A percentile compares a stretch with the other conserved stretches of the same genome.
Conservation (phyloP, 108 stramenopile species). For the Skeletonema potamos region DNA sequence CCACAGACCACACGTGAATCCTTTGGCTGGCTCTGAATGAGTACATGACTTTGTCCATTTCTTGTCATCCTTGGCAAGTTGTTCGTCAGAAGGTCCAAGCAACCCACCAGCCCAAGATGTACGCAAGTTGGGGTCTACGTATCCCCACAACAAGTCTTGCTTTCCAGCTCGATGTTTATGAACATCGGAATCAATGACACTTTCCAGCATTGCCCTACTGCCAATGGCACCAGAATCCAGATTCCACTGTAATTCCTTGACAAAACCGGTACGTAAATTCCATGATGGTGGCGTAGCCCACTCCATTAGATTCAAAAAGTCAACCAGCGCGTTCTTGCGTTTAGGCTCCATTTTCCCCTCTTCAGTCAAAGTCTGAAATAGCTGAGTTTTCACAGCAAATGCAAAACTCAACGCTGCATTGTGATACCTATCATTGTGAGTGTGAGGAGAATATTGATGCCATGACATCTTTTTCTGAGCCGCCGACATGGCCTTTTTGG, state of each 20-base stretch:
- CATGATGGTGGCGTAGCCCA: slow-evolving; percentile 41
- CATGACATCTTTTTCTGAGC: slow-evolving; percentile 21
- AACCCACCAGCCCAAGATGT: slow-evolving; percentile 5
- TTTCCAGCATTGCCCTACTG: slow-evolving; percentile 7
- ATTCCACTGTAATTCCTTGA: slow-evolving; percentile 25
- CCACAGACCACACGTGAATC: slow-evolving; percentile 54
- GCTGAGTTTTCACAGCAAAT: slow-evolving; percentile 34
- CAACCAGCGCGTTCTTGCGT: slow-evolving; percentile 16
- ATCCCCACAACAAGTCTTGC: slow-evolving; percentile 23
- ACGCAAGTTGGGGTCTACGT: slow-evolving; percentile 6
- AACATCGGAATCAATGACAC: slow-evolving; percentile 20
- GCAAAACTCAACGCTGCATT: slow-evolving; percentile 43
- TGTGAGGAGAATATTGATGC: slow-evolving; percentile 15
- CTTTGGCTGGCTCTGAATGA: slow-evolving; percentile 30
- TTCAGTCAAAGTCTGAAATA: slow-evolving; percentile 17
- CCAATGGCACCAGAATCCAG: slow-evolving; percentile 8
- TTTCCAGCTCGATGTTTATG: slow-evolving; percentile 11
- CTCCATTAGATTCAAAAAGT: slow-evolving; percentile 34
- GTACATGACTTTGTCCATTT: slow-evolving; percentile 45
- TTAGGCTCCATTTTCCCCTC: slow-evolving; percentile 27
- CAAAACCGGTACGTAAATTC: slow-evolving; percentile 13
- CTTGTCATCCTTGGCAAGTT: slow-evolving; percentile 32
- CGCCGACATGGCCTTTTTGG: slow-evolving; percentile 4
- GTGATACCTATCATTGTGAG: slow-evolving; percentile 39
- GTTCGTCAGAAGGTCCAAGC: not conserved